Base-by-base conservation (phyloP, 2,329 filamentous ascomycete species). In the Alternaria arbusti region DNA sequence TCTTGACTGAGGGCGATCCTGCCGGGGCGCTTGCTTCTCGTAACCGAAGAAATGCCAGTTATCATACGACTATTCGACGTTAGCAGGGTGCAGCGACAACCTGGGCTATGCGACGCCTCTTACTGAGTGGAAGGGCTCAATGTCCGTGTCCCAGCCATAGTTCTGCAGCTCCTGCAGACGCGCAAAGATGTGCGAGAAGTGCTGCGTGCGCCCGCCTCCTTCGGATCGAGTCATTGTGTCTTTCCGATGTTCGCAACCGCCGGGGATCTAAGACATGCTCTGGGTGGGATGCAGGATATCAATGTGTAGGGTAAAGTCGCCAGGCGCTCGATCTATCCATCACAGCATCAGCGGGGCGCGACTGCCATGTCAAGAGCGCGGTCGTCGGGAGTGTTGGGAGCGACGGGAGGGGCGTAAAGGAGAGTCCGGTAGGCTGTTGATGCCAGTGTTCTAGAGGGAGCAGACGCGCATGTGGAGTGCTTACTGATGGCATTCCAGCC, bases 41-140 rank as follows among this genome's bases (percentile, higher is more conserved):
- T 70, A 61, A 28, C 83, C 84, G 65, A 82, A 83, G 66, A 84
- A 82, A 71, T 85, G 83, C 93, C 94, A 98, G 83, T 94, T 94
- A 79, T 96, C 93, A 81, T 97, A 97, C 72, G 90, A 93, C 54
- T 87, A 82, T 20, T 36, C 26, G 30, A 23, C 11, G 65, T 78
- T 61, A 77, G 74, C 63, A 28, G 12, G 25, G 23, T 52, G 45
- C 32, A 23, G 50, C 17, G 26, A 17, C 17, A 6, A 7, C 17
- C 22, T 25, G 10, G 43, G 17, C 22, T 10, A 13, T n/a, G 17
- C 11, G 54, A 32, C 28, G 25, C 22, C n/a, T 59, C 77, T 64
- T 63, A 81, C 82, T 36, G 81, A 83, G 66, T 85, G 84, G 70
- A 85, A 85, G 10, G 83, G 83, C 52, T 78, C 73, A 20, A 81